phyloP scores from a whole-genome alignment of 2,329 filamentous ascomycete genomes.

The Nemania abortiva region DNA sequence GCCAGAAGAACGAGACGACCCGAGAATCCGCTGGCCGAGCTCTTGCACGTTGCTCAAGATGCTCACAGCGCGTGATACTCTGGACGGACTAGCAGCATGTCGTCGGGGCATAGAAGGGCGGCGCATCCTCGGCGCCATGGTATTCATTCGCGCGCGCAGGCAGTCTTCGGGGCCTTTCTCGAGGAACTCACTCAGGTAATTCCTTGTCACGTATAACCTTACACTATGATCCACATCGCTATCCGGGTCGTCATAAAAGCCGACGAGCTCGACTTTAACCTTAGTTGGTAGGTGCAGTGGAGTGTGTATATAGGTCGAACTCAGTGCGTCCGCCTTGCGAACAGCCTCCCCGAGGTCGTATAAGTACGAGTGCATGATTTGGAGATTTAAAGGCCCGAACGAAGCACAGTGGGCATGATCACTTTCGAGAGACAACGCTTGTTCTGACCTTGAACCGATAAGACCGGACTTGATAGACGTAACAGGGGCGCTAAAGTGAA shows the following conservation, averaged over 20 bases:
- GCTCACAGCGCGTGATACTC: constrained; percentile 40
- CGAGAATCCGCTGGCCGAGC: constrained; percentile 46
- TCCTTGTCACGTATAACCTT: constrained; percentile 63
- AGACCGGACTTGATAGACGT: constrained; percentile 69
- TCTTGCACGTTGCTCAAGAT: constrained; percentile 49
- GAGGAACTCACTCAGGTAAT: constrained; percentile 67
- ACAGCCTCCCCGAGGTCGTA: constrained; percentile 54
- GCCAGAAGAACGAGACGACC: constrained; percentile 37
- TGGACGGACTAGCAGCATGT: constrained; percentile 23
- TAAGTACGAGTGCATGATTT: constrained; percentile 60
- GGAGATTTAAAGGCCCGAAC: constrained; percentile 63
- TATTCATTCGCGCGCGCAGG: constrained; percentile 63
- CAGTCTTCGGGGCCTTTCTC: constrained; percentile 67
- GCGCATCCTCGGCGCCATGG: constrained; percentile 46
- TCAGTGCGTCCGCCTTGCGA: constrained; percentile 54
- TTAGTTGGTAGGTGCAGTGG: constrained; percentile 63
- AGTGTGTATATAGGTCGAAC: constrained; percentile 55
- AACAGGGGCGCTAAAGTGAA: constrained; percentile 70
- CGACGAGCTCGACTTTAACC: constrained; percentile 68
- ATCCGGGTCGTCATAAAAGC: constrained; percentile 70
- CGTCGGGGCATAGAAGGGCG: constrained; percentile 30
- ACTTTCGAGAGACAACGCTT: constrained; percentile 65
- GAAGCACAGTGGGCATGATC: constrained; percentile 68
- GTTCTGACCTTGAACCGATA: constrained; percentile 63
- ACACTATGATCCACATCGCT: constrained; percentile 55